phyloP scores from a whole-genome alignment of 2,329 filamentous ascomycete genomes.

The Fusarium clavum region DNA sequence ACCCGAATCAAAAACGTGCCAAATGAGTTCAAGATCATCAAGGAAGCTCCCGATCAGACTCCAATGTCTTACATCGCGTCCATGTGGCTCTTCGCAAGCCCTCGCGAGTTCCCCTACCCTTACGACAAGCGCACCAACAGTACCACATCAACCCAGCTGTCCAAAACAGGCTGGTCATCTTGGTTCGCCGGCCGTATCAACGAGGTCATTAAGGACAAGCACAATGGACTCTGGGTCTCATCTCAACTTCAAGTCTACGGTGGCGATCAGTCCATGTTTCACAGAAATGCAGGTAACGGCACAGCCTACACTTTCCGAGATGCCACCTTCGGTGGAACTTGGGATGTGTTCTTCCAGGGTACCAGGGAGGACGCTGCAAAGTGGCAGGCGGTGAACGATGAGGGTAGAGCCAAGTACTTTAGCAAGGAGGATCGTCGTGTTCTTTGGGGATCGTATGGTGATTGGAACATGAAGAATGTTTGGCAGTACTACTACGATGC shows the following conservation, averaged over 20 bases:
- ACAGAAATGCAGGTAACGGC: background rate
- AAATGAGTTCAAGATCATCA: no score
- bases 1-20: no score
- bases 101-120: background rate
- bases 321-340: background rate
- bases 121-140: background rate
- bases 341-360: background rate
- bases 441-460: background rate
- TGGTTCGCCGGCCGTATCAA: accelerated
- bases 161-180: background rate
- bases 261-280: background rate
- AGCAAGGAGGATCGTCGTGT: background rate
- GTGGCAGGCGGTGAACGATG: background rate
- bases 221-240: background rate
- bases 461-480: background rate
- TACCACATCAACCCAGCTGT: background rate
- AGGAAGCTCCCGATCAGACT: no score
- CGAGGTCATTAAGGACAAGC: accelerated
- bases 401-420: background rate
- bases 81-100: background rate
- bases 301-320: background rate
- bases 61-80: background rate
- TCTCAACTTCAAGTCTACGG: background rate
- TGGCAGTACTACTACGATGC: background rate
- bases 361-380: accelerated